A percentile compares a stretch with the other conserved stretches of the same genome.
phyloP scores from a whole-genome alignment of 768 basidiomycete genomes.

The Tulasnella sp. region DNA sequence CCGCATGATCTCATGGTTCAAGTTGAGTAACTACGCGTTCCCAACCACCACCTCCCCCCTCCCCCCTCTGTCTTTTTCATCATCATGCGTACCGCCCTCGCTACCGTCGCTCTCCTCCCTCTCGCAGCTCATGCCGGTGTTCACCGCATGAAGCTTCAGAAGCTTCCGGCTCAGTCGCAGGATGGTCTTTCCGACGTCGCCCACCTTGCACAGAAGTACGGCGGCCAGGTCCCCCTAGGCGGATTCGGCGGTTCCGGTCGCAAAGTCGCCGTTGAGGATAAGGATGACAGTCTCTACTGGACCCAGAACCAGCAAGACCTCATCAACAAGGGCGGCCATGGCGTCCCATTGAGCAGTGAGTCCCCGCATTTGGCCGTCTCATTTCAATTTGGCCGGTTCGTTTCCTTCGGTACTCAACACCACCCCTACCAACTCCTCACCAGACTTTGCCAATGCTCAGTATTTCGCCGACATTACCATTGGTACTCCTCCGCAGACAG shows the following conservation, averaged over 20 bases:
- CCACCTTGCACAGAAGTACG: slow-evolving; percentile 94
- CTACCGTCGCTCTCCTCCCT: slow-evolving; percentile 36
- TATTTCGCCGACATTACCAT: slow-evolving; percentile 86
- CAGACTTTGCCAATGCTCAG: slow-evolving; percentile 98
- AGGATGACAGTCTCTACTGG: slow-evolving; percentile 65
- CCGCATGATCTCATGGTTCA: neutral
- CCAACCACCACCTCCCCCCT: neutral
- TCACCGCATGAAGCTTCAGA: slow-evolving; percentile 86
- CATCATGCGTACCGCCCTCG: slow-evolving; percentile 29
- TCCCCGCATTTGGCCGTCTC: neutral
- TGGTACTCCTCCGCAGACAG: slow-evolving; percentile 78
- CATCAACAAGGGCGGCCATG: slow-evolving; percentile 65
- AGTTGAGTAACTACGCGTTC: slow-evolving; percentile 6
- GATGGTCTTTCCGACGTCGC: slow-evolving; percentile 59
- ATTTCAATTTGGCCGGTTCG: slow-evolving; percentile 10
- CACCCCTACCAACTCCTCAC: slow-evolving; percentile 11
- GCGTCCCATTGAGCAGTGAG: slow-evolving; percentile 85
- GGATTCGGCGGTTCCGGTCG: slow-evolving; percentile 74
- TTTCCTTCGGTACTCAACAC: slow-evolving; percentile 19
- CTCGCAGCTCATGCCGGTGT: slow-evolving; percentile 54
- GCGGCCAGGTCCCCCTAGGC: slow-evolving; percentile 62
- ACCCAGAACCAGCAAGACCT: slow-evolving; percentile 63
- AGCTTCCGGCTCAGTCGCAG: slow-evolving; percentile 57
- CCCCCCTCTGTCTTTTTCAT: slow-evolving; percentile 23
- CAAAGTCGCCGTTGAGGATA: slow-evolving; percentile 44